Evolutionary conservation across 345 rosid genomes (phyloP).

Genomic region (Boechera divaricarpa): DNA sequence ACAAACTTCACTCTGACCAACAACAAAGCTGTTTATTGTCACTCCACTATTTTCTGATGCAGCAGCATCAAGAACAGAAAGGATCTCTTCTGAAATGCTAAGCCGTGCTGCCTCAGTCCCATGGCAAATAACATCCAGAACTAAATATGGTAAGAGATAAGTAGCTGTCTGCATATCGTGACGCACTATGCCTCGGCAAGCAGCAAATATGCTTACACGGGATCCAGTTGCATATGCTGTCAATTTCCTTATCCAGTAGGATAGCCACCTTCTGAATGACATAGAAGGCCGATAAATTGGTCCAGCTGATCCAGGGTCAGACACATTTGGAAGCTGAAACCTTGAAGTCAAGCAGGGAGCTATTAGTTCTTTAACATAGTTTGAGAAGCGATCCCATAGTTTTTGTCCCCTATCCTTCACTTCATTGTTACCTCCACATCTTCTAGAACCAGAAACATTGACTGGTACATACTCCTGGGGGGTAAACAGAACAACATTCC

Average conservation of each 20-base stretch:
- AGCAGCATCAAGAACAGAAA: slow-evolving; percentile 89
- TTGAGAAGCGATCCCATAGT: slow-evolving; percentile 92
- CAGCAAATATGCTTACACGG: slow-evolving; percentile 82
- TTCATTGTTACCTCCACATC: slow-evolving; percentile 48
- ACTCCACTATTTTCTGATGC: slow-evolving; percentile 73
- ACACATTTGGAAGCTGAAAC: slow-evolving; percentile 87
- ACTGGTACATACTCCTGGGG: slow-evolving; percentile 47
- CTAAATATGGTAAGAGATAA: slow-evolving; percentile 91
- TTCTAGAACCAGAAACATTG: slow-evolving; percentile 45
- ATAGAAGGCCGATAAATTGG: slow-evolving; percentile 87
- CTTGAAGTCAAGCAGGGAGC: slow-evolving; percentile 97
- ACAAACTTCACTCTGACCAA: slow-evolving; percentile 91
- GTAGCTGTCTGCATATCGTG: slow-evolving; percentile 94
- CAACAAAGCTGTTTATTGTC: slow-evolving; percentile 55
- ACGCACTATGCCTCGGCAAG: slow-evolving; percentile 97
- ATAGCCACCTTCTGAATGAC: slow-evolving; percentile 97
- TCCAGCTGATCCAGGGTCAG: slow-evolving; percentile 71
- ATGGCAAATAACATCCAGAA: slow-evolving; percentile 84
- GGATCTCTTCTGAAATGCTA: slow-evolving; percentile 85
- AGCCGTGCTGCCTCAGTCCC: slow-evolving; percentile 82
- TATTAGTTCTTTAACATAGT: slow-evolving; percentile 92
- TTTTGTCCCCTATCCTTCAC: slow-evolving; percentile 77
- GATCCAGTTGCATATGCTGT: slow-evolving; percentile 88
- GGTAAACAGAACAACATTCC: slow-evolving; percentile 56
- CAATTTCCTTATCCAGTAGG: slow-evolving; percentile 81